Evolutionary conservation across 2,329 filamentous ascomycete genomes (phyloP).

Genomic region (Cordyceps pruinosa): DNA sequence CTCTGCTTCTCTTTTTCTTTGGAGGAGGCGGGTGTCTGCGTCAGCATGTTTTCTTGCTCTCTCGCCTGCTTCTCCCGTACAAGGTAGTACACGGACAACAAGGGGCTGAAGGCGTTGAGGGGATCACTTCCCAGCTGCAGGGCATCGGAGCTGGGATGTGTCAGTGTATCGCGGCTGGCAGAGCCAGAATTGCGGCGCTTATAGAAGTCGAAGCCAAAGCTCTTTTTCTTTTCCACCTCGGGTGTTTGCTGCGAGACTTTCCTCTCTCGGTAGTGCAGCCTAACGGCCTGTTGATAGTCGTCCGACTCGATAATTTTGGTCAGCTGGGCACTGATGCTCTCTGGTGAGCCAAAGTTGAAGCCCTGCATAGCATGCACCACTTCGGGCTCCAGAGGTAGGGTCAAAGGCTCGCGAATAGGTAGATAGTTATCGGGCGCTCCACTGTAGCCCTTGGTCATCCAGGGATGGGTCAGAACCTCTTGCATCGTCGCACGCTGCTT

Average conservation of each 20-base stretch:
- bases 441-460: constrained; percentile 90
- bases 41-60: constrained; percentile 43
- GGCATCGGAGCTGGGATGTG: constrained; percentile 76
- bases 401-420: constrained; percentile 75
- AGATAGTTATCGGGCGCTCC: constrained; percentile 84
- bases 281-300: constrained; percentile 84
- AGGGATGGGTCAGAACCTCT: constrained; percentile 91
- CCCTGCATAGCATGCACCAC: constrained; percentile 93
- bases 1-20: constrained; percentile 25
- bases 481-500: constrained; percentile 76
- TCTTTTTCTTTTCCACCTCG: constrained; percentile 74
- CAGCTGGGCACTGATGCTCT: constrained; percentile 75
- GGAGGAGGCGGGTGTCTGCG: constrained; percentile 41
- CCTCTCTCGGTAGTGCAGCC: constrained; percentile 60
- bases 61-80: constrained; percentile 91
- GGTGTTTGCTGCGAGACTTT: constrained; percentile 50
- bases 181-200: constrained; percentile 78
- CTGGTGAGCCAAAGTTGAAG: constrained; percentile 89
- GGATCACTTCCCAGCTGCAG: constrained; percentile 79
- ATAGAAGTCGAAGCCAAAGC: constrained; percentile 92
- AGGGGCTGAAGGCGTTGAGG: constrained; percentile 84
- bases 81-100: constrained; percentile 91
- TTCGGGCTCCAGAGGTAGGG: constrained; percentile 72
- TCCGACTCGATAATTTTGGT: constrained; percentile 85
- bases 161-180: constrained; percentile 80